These are phyloP conservation scores for Yamadazyma songkhlaensis DNA, from an alignment of 1,139 yeast species.

Conservation along the genomic window DNA sequence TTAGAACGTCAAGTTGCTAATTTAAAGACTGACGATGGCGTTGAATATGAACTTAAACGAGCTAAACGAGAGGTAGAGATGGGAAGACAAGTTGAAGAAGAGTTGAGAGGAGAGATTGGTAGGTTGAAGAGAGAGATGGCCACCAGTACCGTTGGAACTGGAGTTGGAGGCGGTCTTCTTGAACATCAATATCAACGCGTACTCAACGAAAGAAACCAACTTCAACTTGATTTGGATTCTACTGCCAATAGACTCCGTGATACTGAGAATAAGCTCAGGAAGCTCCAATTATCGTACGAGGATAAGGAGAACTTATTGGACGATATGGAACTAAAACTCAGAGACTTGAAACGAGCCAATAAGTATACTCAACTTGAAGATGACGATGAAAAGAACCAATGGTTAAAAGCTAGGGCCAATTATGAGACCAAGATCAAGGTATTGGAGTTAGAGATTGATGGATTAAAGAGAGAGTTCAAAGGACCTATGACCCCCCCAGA, in stretches of 20 bases:
- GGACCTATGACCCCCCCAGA: too few species aligned
- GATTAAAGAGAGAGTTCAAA: too few species aligned
- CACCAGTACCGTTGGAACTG: too few species aligned
- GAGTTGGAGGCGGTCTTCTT: too few species aligned
- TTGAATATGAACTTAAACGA: slow-evolving; percentile 16
- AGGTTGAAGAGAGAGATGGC: slow-evolving; percentile 49
- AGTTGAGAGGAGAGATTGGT: slow-evolving; percentile 15
- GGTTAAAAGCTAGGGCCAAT: slow-evolving; percentile 27
- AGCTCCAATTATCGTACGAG: slow-evolving; percentile 21
- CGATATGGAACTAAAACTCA: slow-evolving; percentile 23
- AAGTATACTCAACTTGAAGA: slow-evolving; percentile 19
- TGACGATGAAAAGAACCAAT: slow-evolving; percentile 31
- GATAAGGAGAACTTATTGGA: slow-evolving; percentile 35
- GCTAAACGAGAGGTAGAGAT: slow-evolving; percentile 39
- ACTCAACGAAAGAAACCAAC: slow-evolving; percentile 17
- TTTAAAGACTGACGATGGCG: slow-evolving; percentile 11
- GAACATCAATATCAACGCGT: slow-evolving; percentile 18
- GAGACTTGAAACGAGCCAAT: slow-evolving; percentile 23
- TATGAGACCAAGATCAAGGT: slow-evolving; percentile 35
- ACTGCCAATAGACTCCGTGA: slow-evolving; percentile 17
- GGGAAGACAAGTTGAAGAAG: slow-evolving; percentile 11
- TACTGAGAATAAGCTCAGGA: slow-evolving; percentile 20
- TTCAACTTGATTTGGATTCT: slow-evolving; percentile 13
- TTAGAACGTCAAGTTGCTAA: slow-evolving; percentile 9
- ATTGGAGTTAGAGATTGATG: slow-evolving; percentile 35